Base-by-base conservation (phyloP, 2,329 filamentous ascomycete genomes). In the Calonectria honghensis region DNA sequence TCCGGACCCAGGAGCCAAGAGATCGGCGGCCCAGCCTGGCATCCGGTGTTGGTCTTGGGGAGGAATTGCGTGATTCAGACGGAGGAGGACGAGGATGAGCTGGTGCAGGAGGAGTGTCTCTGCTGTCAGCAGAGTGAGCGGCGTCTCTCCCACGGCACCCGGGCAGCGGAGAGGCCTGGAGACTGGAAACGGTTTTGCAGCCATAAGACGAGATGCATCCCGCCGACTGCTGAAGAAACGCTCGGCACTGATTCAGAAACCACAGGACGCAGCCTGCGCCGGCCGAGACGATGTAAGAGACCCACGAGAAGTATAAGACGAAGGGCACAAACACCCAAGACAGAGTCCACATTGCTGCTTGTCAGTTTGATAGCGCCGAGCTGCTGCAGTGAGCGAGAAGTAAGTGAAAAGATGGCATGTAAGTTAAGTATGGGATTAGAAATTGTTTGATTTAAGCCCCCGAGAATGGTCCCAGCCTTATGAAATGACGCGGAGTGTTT, bases 231-330 rank as follows among this genome's bases (percentile, higher is more conserved):
- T 65, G 37, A 31, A 73, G 27, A 50, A 39, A 45, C 20, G 29
- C 61, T 10, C 50, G 61, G 31, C 66, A 73, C 14, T 29, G 66
- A 32, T 29, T 24, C 24, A 57, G 24, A 54, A 32, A 59, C 27
- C 39, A 32, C 13, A 63, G 14, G 37, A 31, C 6, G 27, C 52
- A 51, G 20, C 16, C 45, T 45, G 52, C 61, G 4, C 24, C 45
- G 9, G 61, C 67, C 20, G 54, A 63, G 52, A 71, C 20, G 64
- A 63, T 35, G 50, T 35, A n/a, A n/a, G 31, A 45, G 24, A 73
- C n/a, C 35, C 67, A 73, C 14, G 35, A 20, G 57, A n/a, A 59
- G 50, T 54, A 59, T 41, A 73, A 45, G 20, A 73, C 37, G 10
- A 39, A 37, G 13, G 59, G 66, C 39, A 66, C 29, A 10, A 69